phyloP scores from a whole-genome alignment of 2,329 filamentous ascomycete genomes.

The Penicillium sp. region DNA sequence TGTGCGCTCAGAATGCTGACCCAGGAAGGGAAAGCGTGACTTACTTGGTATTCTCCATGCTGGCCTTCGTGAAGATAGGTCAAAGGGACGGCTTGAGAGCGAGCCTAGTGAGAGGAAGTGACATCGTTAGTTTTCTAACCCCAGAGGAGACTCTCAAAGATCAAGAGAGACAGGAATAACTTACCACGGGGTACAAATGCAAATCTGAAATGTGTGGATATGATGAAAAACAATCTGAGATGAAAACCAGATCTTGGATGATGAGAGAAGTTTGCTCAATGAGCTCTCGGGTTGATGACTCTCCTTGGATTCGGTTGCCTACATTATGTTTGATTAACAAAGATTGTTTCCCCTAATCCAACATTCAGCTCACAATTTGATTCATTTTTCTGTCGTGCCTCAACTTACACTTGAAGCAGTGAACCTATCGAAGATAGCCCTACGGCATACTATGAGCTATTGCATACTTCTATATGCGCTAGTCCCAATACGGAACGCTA shows the following conservation, averaged over 20 bases:
- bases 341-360: background rate
- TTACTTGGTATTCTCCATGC: background rate
- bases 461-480: background rate
- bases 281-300: background rate
- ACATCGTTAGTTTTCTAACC: background rate
- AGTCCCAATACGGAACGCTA: background rate
- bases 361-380: background rate
- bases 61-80: fast-evolving
- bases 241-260: background rate
- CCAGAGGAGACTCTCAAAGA: background rate
- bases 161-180: background rate
- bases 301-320: background rate
- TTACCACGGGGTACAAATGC: background rate
- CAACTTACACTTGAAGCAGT: background rate
- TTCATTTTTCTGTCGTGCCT: background rate
- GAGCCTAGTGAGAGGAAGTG: background rate
- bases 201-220: background rate
- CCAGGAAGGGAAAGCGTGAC: background rate
- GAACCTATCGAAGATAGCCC: background rate
- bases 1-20: background rate
- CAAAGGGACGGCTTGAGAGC: background rate
- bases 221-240: background rate
- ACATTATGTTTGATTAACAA: background rate
- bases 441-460: background rate
- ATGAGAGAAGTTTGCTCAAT: background rate